These are phyloP conservation scores for Xylariaceae sp. DNA, from an alignment of 2,329 filamentous ascomycete genomes.

Conservation along the genomic window DNA sequence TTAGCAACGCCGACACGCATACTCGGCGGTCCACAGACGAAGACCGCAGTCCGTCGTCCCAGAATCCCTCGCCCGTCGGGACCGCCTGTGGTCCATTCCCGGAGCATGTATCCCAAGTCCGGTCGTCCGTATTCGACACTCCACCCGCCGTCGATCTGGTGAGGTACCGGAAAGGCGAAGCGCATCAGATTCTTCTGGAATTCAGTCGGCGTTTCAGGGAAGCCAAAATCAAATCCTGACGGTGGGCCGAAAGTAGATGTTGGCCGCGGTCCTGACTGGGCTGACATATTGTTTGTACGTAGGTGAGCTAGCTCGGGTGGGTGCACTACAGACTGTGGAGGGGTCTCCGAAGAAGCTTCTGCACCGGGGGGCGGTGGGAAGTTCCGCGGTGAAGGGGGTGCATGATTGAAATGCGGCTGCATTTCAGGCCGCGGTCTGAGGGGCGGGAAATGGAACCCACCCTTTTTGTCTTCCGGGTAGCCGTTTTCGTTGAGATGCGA, in stretches of 20 bases:
- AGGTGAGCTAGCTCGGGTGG: conserved; percentile 55
- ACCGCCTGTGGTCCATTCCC: conserved; percentile 71
- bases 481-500: conserved; percentile 20
- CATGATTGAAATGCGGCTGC: conserved; percentile 54
- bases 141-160: conserved; percentile 73
- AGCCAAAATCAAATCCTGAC: conserved; percentile 70
- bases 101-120: conserved; percentile 80
- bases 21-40: conserved; percentile 81
- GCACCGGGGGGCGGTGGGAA: conserved; percentile 24
- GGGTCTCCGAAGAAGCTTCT: conserved; percentile 7
- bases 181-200: conserved; percentile 88
- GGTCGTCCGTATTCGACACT: conserved; percentile 88
- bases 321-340: conserved; percentile 25
- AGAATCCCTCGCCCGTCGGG: conserved; percentile 61
- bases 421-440: conserved; percentile 42
- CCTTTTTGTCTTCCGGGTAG: conserved; percentile 34
- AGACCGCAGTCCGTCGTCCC: conserved; percentile 77
- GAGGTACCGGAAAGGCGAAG: conserved; percentile 72
- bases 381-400: conserved; percentile 42
- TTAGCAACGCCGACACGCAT: conserved; percentile 88
- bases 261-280: conserved; percentile 36
- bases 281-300: conserved; percentile 40
- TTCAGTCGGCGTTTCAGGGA: conserved; percentile 75
- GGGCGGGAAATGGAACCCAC: conserved; percentile 55
- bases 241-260: conserved; percentile 55